A percentile compares a stretch with the other conserved stretches of the same genome.
Conservation (phyloP, 192 early-diverging fungal species). For the Linnemannia elongata region DNA sequence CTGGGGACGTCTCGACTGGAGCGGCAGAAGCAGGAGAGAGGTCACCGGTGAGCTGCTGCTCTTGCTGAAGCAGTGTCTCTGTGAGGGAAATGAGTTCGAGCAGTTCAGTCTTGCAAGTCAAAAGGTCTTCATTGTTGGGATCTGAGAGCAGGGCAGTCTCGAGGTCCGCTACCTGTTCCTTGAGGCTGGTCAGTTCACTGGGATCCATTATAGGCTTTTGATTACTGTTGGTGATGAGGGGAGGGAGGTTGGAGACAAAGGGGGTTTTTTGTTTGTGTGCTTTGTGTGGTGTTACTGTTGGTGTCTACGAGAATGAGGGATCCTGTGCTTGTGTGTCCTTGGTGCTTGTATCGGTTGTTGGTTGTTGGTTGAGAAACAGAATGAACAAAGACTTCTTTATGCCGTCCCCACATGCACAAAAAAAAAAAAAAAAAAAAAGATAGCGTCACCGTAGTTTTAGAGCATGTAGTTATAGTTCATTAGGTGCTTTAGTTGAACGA, state of each 20-base stretch:
- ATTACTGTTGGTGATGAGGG: conserved; percentile 4
- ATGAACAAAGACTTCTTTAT: no score
- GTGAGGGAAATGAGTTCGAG: conserved; percentile 78
- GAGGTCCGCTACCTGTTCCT: conserved; percentile 79
- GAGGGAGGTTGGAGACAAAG: neutral
- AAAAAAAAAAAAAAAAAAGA: no score
- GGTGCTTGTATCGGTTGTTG: neutral
- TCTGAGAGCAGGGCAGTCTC: conserved; percentile 76
- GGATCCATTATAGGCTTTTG: conserved; percentile 51
- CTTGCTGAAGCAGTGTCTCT: conserved; percentile 56
- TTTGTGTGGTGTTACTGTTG: neutral
- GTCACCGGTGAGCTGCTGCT: conserved; percentile 10
- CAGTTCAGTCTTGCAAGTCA: conserved; percentile 75
- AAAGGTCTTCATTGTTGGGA: conserved; percentile 77
- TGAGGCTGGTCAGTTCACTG: conserved; percentile 70
- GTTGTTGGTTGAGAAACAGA: neutral
- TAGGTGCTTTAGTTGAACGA: no score
- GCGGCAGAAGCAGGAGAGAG: conserved; percentile 10
- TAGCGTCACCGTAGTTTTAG: neutral
- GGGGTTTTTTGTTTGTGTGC: neutral
- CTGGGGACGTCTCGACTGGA: neutral
- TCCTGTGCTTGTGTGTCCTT: neutral
- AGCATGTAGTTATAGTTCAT: no score
- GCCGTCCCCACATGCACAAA: neutral
- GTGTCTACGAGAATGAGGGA: no score